These are phyloP conservation scores for Pyrenochaeta sp. DNA, from an alignment of 2,329 filamentous ascomycete species.

Conservation along the genomic window DNA sequence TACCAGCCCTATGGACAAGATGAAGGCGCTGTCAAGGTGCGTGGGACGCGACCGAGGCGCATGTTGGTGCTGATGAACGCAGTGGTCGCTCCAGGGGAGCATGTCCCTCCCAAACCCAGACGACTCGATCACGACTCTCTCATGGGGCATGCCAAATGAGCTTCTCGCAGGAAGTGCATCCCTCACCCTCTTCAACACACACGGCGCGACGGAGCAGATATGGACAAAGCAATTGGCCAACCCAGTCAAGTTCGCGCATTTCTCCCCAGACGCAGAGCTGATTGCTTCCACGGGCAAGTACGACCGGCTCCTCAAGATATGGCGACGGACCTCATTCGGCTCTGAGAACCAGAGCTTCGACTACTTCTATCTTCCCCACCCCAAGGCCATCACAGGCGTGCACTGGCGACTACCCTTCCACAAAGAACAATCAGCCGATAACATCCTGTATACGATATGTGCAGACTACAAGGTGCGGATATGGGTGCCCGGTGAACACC, in stretches of 20 bases:
- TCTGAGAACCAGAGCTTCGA: conserved; percentile 86
- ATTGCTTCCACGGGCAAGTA: conserved; percentile 81
- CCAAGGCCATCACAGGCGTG: conserved; percentile 77
- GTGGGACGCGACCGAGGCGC: conserved; percentile 21
- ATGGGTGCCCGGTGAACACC: conserved; percentile 80
- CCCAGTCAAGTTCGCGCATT: conserved; percentile 73
- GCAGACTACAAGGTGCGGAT: conserved; percentile 80
- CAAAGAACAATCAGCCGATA: conserved; percentile 78
- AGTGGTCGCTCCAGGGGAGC: conserved; percentile 69
- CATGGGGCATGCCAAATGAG: conserved; percentile 88
- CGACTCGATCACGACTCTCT: conserved; percentile 67
- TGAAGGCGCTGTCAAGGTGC: conserved; percentile 77
- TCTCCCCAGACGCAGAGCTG: conserved; percentile 87
- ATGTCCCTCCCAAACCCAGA: conserved; percentile 58
- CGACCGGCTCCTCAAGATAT: conserved; percentile 89
- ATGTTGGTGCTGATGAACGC: conserved; percentile 31
- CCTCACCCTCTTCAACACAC: conserved; percentile 73
- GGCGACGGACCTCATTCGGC: conserved; percentile 86
- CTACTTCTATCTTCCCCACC: conserved; percentile 88
- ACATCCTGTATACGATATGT: conserved; percentile 89
- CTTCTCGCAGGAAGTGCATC: conserved; percentile 76
- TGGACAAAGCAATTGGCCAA: conserved; percentile 81
- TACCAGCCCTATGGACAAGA: conserved; percentile 77
- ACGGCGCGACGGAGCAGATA: conserved; percentile 61
- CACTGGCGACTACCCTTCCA: conserved; percentile 86